Conservation (phyloP, 345 rosid genomes). For the Gossypium arboreum region DNA sequence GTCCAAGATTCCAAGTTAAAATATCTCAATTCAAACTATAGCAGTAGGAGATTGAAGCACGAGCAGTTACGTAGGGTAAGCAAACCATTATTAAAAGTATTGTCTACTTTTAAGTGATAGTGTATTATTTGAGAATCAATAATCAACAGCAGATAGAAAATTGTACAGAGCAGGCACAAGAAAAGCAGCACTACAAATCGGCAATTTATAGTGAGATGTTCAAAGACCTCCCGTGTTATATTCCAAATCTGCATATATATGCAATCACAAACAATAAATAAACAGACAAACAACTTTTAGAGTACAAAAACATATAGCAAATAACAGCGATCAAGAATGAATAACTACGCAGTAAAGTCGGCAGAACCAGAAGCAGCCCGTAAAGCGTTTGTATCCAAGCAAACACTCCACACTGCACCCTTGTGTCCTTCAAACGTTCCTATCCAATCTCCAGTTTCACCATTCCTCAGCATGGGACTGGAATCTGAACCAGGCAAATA, state of each 20-base stretch:
- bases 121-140: neutral
- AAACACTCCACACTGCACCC: conserved; percentile 97
- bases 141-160: neutral
- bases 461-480: conserved; percentile 95
- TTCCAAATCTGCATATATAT: neutral
- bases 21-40: neutral
- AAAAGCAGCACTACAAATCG: neutral
- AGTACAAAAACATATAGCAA: neutral
- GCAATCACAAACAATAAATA: neutral
- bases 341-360: conserved; percentile 81
- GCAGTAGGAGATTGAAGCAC: neutral
- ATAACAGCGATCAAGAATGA: neutral
- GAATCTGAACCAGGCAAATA: conserved; percentile 48
- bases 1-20: neutral
- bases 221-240: neutral
- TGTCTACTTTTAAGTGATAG: neutral
- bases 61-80: neutral
- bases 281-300: neutral
- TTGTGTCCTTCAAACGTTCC: conserved; percentile 98
- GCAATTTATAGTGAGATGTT: neutral
- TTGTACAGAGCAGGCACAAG: neutral
- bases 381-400: conserved; percentile 78
- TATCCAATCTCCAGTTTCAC: conserved; percentile 99
- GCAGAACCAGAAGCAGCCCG: conserved; percentile 97
- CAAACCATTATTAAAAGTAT: neutral